Evolutionary conservation across 1,139 yeast species (phyloP), one percentile per base, ranked within the genome.

Genomic region (Pichia sp.): DNA sequence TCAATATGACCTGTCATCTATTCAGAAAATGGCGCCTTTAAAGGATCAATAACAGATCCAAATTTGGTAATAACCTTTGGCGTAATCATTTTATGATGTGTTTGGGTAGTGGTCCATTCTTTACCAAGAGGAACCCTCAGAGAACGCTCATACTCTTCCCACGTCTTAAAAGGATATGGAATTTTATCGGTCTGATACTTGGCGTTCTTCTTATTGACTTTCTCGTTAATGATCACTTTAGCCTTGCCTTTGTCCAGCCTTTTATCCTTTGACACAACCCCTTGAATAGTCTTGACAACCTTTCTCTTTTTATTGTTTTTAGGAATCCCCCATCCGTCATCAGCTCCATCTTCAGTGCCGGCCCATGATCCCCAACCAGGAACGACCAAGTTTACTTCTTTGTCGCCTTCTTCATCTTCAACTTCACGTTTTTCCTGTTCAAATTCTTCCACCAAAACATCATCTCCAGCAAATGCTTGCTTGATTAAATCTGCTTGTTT

Each of bases 341-440:
- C 76, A 48, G 73, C 75, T 27, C 70, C 67, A 12, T 66, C 69
- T n/a, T 77, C 85, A 8, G 45, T 34, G 44, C 85, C 85, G 3
- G 87, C 84, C 93, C 95, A 87, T 56, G 80, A 87, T 50, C 93
- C 93, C 98, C 99, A 93, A 2, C 99, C 99, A 3, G 98, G 98
- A 51, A 92, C 72, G 0, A 96, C 86, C 52, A 85, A 73, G 67
- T 92, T 97, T 58, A 86, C 85, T 64, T 85, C 91, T 67, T 89
- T 79, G 69, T 93, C 97, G 58, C 83, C 98, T 71, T 93, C 98
- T 49, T 87, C 93, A 52, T 74, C 79, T 6, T 79, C 75, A n/a
- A 80, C 80, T 61, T 80, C 77, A 56, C 75, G 75, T 73, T 93
- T 93, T 27, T 78, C 83, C 58, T 79, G 80, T 67, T 91, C 91